Evolutionary conservation across 2,329 filamentous ascomycete genomes (phyloP), one percentile per base, ranked within the genome.

Genomic region (Macroventuria anomochaeta): DNA sequence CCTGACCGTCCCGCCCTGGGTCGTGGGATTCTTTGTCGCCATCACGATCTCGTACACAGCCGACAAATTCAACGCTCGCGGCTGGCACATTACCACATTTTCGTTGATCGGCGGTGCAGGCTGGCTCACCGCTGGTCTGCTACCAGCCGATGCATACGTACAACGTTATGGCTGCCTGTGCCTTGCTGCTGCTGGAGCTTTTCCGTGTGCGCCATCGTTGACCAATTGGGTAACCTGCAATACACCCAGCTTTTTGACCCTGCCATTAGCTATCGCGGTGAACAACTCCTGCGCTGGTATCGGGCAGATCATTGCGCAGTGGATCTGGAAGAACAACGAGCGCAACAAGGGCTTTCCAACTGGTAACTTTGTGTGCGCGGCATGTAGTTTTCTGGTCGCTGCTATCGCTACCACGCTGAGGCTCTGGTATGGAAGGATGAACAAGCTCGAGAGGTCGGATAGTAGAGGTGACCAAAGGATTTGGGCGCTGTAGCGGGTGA

Each of bases 221-320:
- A 74, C 69, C 0, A 71, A 72, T 13, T 76, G 74, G 74, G 73
- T 76, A 1, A 76, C 73, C 0, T 75, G 73, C 42, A 76, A 76
- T 31, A 70, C 73, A 3, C 75, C 74, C 0, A 71, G 69, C 10
- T 63, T 75, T 6, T 43, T 71, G 7, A 76, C 73, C 11, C 72
- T 77, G 46, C 71, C 70, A 0, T 59, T 77, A 17, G 75, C 74
- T 5, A 74, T 74, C 17, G 75, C 75, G 1, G 49, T 76, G 21
- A 70, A 76, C 46, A 76, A 76, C 43, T 71, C 67, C 1, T 71
- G 67, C 20, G 73, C 73, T 3, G 75, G 75, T 0, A 61, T 77
- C 6, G 69, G 71, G 3, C 72, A 75, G 55, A 74, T 77, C 13
- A 73, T 77, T 18, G 69, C 73, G 1, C 72, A 76, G 55, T 77